A percentile compares a stretch with the other conserved stretches of the same genome.
Evolutionary conservation across 1,139 yeast species (phyloP).

Genomic region (Saccharomyces hybrid): DNA sequence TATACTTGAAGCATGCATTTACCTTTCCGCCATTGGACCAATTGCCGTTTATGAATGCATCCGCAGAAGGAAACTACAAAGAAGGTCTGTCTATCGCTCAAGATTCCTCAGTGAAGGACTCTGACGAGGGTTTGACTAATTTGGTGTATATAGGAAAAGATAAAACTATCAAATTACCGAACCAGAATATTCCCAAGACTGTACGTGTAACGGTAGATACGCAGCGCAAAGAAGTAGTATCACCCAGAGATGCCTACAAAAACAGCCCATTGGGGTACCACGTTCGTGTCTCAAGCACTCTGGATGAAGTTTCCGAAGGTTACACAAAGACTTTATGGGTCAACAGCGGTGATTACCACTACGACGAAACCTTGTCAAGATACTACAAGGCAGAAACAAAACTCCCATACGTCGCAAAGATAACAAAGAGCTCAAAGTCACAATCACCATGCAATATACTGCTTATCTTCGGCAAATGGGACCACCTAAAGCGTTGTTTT

Average conservation of each 20-base stretch:
- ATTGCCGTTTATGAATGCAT: conserved; percentile 56
- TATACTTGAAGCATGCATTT: conserved; percentile 56
- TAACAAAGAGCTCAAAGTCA: background rate
- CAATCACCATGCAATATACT: conserved; percentile 34
- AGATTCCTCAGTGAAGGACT: conserved; percentile 29
- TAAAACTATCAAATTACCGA: conserved; percentile 47
- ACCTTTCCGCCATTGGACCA: conserved; percentile 65
- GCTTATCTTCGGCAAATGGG: conserved; percentile 57
- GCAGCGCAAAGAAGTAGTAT: conserved; percentile 53
- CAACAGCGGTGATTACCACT: conserved; percentile 58
- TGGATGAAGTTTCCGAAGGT: conserved; percentile 44
- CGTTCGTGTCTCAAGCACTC: conserved; percentile 57
- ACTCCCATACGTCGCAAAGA: conserved; percentile 19
- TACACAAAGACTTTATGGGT: conserved; percentile 17
- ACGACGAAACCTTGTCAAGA: conserved; percentile 26
- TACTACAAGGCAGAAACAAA: conserved; percentile 18
- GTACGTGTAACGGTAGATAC: conserved; percentile 77
- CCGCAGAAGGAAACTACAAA: conserved; percentile 37
- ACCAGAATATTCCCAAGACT: conserved; percentile 64
- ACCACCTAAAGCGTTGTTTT: conserved; percentile 48
- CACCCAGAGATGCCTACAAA: conserved; percentile 69
- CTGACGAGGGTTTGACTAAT: conserved; percentile 48
- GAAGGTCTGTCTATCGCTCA: conserved; percentile 69
- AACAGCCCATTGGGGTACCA: conserved; percentile 62
- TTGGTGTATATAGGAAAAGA: conserved; percentile 68